phyloP scores from a whole-genome alignment of 2,329 filamentous ascomycete genomes.

The Pseudogymnoascus pannorum region DNA sequence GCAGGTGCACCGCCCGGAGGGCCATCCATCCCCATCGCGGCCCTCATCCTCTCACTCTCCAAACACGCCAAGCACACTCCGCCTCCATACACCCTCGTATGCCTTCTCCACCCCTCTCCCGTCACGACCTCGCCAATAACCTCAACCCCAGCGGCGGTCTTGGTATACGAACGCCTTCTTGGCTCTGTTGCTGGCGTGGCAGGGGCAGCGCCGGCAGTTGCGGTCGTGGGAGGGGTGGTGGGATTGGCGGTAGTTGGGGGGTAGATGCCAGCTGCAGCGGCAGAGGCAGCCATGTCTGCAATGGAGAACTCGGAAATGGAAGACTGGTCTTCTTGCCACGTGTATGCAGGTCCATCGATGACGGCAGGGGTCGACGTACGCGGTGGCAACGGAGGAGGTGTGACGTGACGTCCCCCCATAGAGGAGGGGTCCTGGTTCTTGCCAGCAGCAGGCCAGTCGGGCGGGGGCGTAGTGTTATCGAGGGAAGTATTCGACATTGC shows the following conservation, averaged over 20 bases:
- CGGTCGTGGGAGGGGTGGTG: neutral
- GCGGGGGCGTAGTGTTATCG: neutral
- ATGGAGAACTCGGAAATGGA: neutral
- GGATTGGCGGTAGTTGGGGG: neutral
- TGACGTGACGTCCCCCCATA: neutral
- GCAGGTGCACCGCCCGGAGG: neutral
- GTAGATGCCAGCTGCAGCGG: neutral
- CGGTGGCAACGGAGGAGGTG: neutral
- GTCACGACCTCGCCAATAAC: constrained; percentile 22
- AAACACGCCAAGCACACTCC: constrained; percentile 26
- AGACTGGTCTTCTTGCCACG: neutral
- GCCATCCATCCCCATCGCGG: neutral
- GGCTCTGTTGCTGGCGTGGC: constrained; percentile 6
- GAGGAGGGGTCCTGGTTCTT: neutral
- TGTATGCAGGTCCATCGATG: neutral
- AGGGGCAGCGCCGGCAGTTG: neutral
- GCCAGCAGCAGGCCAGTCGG: neutral
- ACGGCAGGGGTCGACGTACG: neutral
- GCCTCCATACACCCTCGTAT: constrained; percentile 27
- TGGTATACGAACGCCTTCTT: constrained; percentile 17
- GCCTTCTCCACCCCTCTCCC: constrained; percentile 23
- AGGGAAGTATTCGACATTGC: neutral
- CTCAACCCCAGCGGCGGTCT: constrained; percentile 14
- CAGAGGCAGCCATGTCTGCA: neutral
- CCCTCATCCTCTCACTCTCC: constrained; percentile 21